A percentile compares a stretch with the other conserved stretches of the same genome.
Conservation (phyloP, 441 rosid species). For the Cnidoscolus chayamansa region DNA sequence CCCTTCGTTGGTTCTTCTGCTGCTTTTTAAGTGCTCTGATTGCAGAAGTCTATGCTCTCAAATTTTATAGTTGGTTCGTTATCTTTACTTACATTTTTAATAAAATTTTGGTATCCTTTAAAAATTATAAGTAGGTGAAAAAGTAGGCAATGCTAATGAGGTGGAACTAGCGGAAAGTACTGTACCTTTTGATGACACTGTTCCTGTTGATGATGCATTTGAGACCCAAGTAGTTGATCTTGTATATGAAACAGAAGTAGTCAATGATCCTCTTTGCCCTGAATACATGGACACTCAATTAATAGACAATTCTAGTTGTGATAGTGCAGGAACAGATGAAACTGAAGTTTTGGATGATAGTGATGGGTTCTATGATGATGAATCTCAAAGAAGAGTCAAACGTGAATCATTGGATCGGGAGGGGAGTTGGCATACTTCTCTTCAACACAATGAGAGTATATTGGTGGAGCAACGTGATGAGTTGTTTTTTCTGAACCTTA, state of each 20-base stretch:
- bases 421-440: conserved; percentile 13
- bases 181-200: conserved; percentile 32
- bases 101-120: background rate
- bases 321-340: conserved; percentile 36
- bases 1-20: background rate
- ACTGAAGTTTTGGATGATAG: conserved; percentile 42
- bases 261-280: conserved; percentile 34
- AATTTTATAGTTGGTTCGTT: background rate
- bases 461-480: conserved; percentile 21
- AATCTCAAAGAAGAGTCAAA: conserved; percentile 20
- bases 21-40: background rate
- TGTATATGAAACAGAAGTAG: conserved; percentile 45
- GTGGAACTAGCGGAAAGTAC: conserved; percentile 24
- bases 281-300: conserved; percentile 39
- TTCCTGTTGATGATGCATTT: conserved; percentile 34
- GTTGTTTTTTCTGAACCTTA: conserved; percentile 14
- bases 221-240: conserved; percentile 58
- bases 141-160: conserved; percentile 22
- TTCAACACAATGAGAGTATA: conserved; percentile 17
- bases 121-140: conserved; percentile 29
- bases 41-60: background rate
- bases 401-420: conserved; percentile 19
- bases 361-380: conserved; percentile 35
- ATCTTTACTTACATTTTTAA: background rate
- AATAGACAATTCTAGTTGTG: conserved; percentile 40